Conservation (phyloP, 371 early-diverging fungal genomes). For the Conidiobolus coronatus region DNA sequence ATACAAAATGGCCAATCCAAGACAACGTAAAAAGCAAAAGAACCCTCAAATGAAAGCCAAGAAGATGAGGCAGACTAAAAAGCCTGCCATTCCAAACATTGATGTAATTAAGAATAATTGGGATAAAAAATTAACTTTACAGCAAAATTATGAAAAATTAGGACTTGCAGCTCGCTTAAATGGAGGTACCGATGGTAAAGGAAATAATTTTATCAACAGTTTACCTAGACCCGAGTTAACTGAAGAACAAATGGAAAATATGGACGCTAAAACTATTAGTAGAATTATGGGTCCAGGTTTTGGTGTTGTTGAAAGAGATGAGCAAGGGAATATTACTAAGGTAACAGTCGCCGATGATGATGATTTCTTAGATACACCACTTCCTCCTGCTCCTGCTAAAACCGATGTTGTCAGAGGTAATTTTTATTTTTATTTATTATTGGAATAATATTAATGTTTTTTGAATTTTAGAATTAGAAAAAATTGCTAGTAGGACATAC, state of each 20-base stretch:
- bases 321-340: constrained; percentile 51
- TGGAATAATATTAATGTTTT: no score
- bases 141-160: background rate
- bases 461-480: background rate
- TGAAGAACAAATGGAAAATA: constrained; percentile 6
- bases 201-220: background rate
- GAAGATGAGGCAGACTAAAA: background rate
- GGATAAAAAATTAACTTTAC: background rate
- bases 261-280: constrained; percentile 20
- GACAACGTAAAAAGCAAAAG: constrained; percentile 3
- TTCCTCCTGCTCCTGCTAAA: constrained; percentile 25
- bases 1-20: background rate
- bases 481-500: background rate
- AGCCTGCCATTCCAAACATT: background rate
- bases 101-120: background rate
- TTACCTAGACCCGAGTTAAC: background rate
- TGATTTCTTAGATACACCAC: constrained; percentile 21
- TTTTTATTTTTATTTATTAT: background rate
- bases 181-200: background rate
- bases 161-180: background rate
- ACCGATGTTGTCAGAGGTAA: constrained; percentile 30
- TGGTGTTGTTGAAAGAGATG: constrained; percentile 62
- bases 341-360: constrained; percentile 27
- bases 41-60: background rate
- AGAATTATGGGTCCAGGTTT: constrained; percentile 28